A percentile compares a stretch with the other conserved stretches of the same genome.
Conservation (phyloP, 2,329 filamentous ascomycete species). For the Phialocephala sp. region DNA sequence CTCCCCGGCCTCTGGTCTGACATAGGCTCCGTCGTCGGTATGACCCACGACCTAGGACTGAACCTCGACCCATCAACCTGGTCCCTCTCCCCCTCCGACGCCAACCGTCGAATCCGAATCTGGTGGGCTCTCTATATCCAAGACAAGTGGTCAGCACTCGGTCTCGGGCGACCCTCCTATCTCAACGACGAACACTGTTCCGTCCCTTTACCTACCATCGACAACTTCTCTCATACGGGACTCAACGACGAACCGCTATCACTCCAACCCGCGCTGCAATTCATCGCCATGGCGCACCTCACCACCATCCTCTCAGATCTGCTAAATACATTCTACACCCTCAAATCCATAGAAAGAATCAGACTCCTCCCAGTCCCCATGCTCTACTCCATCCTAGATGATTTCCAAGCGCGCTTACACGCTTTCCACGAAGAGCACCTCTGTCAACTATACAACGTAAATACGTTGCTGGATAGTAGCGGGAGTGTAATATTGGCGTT, state of each 20-base stretch:
- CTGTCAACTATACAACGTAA: slow-evolving; percentile 25
- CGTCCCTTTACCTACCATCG: slow-evolving; percentile 53
- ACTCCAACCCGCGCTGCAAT: slow-evolving; percentile 40
- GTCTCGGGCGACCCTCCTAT: slow-evolving; percentile 59
- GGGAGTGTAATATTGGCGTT: slow-evolving; percentile 33
- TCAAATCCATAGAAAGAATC: slow-evolving; percentile 34
- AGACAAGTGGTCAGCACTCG: slow-evolving; percentile 65
- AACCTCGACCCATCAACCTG: slow-evolving; percentile 39
- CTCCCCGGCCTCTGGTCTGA: slow-evolving; percentile 28
- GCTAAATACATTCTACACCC: slow-evolving; percentile 54
- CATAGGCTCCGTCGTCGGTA: slow-evolving; percentile 32
- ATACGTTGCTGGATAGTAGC: slow-evolving; percentile 27
- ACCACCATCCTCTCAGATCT: slow-evolving; percentile 58
- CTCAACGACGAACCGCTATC: slow-evolving; percentile 42
- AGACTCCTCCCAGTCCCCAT: slow-evolving; percentile 27
- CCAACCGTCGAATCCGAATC: slow-evolving; percentile 55
- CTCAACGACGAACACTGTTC: slow-evolving; percentile 39
- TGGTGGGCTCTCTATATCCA: slow-evolving; percentile 71
- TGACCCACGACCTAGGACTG: slow-evolving; percentile 41
- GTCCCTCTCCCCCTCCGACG: slow-evolving; percentile 39
- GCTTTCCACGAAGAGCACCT: slow-evolving; percentile 33
- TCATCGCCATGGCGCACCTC: slow-evolving; percentile 56
- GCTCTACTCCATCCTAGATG: slow-evolving; percentile 29
- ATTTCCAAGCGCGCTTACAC: slow-evolving; percentile 31
- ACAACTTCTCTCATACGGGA: slow-evolving; percentile 36